Evolutionary conservation across 306 rosid genomes (phyloP), one percentile per base, ranked within the genome.

Genomic region (apple (Malus domestica)): DNA sequence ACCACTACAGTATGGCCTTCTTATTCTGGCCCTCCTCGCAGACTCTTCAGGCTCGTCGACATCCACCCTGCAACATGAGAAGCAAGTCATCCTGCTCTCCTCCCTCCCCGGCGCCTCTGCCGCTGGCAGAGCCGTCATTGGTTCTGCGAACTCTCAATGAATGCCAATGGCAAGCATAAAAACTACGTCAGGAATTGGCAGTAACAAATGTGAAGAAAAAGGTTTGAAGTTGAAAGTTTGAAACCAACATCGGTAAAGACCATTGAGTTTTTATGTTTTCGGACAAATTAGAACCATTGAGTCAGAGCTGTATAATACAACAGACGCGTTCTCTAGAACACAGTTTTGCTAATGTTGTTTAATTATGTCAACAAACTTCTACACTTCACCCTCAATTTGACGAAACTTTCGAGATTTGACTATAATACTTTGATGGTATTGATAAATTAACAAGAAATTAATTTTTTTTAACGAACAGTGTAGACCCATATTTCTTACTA

Each of bases 31-130:
- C 29, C 8, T 27, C 54, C 8, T 51, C 8, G 9, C 5, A 49
- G 4, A 63, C 4, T 10, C 66, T 2, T 68, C 72, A 71, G 30
- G 6, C 32, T 0, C 60, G 13, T 61, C 59, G 3, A 20, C 67
- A 0, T 20, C 71, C 0, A 71, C 25, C 1, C 79, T 67, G 81
- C 90, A 86, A 70, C 92, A 90, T 16, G 80, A 63, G 32, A 88
- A 80, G 67, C 89, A 88, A 42, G 20, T 45, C 89, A 81, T 84
- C 78, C 55, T 67, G 71, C 57, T 64, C 65, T 67, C 49, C 32
- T 30, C 78, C 75, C 20, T 16, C 60, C 61, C 23, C 16, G 38
- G 20, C 51, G 52, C 60, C 23, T 15, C 79, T 22, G 16, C 63
- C 15, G 1, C 14, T 6, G 7, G 15, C 63, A 68, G 58, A 82